phyloP scores from a whole-genome alignment of 345 rosid genomes.

The Microcos paniculata region DNA sequence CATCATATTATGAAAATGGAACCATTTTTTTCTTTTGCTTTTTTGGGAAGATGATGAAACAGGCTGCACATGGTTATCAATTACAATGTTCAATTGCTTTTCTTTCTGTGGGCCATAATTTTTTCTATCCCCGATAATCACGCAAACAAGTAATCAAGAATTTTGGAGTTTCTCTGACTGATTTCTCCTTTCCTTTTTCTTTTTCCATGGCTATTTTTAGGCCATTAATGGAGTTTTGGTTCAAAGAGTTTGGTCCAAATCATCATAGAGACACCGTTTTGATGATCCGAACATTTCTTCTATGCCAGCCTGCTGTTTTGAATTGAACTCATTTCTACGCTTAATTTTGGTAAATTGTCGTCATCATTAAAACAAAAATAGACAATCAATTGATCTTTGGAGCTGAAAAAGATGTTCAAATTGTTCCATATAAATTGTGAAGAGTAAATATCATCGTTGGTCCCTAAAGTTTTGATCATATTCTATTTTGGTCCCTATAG shows the following conservation, averaged over 20 bases:
- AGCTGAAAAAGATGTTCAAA: too few species aligned
- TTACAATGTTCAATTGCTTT: neutral
- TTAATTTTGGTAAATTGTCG: neutral
- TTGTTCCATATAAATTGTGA: too few species aligned
- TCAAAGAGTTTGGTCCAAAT: neutral
- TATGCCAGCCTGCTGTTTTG: neutral
- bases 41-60: conserved; percentile 9
- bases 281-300: neutral
- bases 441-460: too few species aligned
- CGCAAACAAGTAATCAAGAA: neutral
- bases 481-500: too few species aligned
- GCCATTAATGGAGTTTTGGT: neutral
- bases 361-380: too few species aligned
- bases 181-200: neutral
- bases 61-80: conserved; percentile 20
- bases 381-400: too few species aligned
- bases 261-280: neutral
- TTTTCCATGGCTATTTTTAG: neutral
- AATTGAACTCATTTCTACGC: neutral
- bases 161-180: neutral
- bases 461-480: too few species aligned
- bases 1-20: neutral
- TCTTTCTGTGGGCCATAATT: conserved; percentile 16
- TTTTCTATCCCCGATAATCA: conserved; percentile 24
- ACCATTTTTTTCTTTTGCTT: neutral